Percentiles rank a stretch among this genome's conserved stretches.
Conservation (phyloP, 495 filamentous ascomycete species). For the Choiromyces venosus region DNA sequence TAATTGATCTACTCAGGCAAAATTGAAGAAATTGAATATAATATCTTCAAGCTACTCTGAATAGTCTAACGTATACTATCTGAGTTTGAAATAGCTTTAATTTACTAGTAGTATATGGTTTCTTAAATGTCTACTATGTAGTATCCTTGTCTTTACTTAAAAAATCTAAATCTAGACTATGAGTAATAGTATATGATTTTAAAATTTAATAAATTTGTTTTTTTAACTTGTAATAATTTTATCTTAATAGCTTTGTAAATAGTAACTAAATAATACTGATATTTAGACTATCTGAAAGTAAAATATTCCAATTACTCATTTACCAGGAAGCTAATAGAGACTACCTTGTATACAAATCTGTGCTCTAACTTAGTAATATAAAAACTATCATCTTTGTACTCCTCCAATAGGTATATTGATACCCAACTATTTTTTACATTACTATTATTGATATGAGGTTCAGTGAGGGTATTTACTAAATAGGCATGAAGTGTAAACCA, state of each 20-base stretch:
- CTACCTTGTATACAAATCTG: constrained; percentile 4
- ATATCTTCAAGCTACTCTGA: too few relatives aligned
- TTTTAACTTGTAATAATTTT: not conserved
- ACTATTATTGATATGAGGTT: not conserved
- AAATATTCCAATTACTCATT: not conserved
- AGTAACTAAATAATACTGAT: constrained; percentile 3
- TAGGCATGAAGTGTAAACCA: constrained; percentile 5
- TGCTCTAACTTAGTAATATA: not conserved
- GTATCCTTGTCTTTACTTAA: too few relatives aligned
- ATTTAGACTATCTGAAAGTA: not conserved
- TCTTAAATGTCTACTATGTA: too few relatives aligned
- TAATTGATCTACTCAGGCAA: too few relatives aligned
- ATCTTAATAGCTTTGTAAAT: not conserved
- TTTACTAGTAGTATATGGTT: too few relatives aligned
- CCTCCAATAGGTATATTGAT: not conserved
- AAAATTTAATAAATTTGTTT: too few relatives aligned
- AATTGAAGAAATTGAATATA: too few relatives aligned
- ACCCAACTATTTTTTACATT: constrained; percentile 5
- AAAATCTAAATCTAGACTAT: too few relatives aligned
- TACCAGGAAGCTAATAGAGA: not conserved
- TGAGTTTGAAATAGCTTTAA: too few relatives aligned
- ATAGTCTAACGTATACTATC: too few relatives aligned
- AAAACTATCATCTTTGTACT: not conserved
- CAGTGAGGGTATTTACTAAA: constrained; percentile 1
- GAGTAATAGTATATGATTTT: too few relatives aligned